phyloP scores from a whole-genome alignment of 2,329 filamentous ascomycete species.

The Phoma herbarum region DNA sequence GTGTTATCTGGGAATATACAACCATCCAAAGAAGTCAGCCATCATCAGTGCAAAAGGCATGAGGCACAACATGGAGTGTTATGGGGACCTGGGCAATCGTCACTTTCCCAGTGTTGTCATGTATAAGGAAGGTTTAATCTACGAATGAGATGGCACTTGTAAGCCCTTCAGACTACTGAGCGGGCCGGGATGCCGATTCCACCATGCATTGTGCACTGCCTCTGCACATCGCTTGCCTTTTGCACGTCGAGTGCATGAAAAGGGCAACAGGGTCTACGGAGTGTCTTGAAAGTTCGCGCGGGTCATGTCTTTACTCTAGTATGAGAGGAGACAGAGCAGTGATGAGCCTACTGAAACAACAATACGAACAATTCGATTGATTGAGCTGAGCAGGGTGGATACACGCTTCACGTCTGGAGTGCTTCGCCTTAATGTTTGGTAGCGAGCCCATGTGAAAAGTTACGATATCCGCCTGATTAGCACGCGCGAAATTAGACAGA shows the following conservation, averaged over 20 bases:
- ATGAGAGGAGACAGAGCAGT: background rate
- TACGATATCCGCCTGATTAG: background rate
- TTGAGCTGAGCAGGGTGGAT: background rate
- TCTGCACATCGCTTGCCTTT: background rate
- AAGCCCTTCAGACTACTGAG: background rate
- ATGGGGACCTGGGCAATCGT: background rate
- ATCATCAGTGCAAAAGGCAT: background rate
- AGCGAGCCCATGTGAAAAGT: background rate
- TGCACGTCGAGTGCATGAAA: background rate
- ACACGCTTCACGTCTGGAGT: background rate
- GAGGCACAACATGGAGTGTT: background rate
- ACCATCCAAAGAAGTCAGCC: background rate
- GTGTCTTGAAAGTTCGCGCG: background rate
- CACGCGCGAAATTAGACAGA: background rate
- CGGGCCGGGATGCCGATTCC: background rate
- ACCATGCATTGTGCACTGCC: background rate
- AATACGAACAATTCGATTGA: background rate
- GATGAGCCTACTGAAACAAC: background rate
- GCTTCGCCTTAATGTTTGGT: background rate
- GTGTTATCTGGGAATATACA: background rate
- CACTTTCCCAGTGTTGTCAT: background rate
- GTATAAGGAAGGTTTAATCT: background rate
- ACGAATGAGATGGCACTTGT: background rate
- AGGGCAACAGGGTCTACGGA: background rate
- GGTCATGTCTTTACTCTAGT: background rate